Percentiles rank a stretch among this genome's conserved stretches.
phyloP scores from a whole-genome alignment of 164 flowering plant species.

The Kingdonia uniflora region DNA sequence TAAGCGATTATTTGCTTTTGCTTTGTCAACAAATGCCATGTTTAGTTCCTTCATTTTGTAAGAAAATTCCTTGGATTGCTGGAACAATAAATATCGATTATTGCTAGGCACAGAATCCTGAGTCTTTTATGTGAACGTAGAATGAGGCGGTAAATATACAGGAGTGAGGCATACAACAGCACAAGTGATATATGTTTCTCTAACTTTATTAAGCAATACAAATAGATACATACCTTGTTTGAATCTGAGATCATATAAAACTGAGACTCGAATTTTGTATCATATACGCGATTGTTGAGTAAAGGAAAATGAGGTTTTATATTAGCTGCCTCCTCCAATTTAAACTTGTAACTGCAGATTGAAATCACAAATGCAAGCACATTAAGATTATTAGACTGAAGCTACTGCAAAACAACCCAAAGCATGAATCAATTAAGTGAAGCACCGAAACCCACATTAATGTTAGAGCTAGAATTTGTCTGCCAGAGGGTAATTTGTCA shows the following conservation, averaged over 20 bases:
- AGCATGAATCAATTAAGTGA: not conserved
- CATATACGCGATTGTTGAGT: slow-evolving; percentile 85
- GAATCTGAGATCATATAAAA: slow-evolving; percentile 89
- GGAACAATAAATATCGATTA: too few relatives aligned
- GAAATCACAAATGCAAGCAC: slow-evolving; percentile 8
- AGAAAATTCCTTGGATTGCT: too few relatives aligned
- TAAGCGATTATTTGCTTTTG: too few relatives aligned
- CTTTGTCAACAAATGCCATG: too few relatives aligned
- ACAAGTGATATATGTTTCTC: too few relatives aligned
- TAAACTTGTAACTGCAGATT: slow-evolving; percentile 81
- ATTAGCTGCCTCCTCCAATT: slow-evolving; percentile 82
- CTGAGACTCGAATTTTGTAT: slow-evolving; percentile 91
- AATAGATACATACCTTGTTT: slow-evolving; percentile 60
- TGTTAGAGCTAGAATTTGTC: slow-evolving; percentile 70
- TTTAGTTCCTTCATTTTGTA: too few relatives aligned
- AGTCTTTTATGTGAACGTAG: too few relatives aligned
- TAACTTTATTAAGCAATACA: too few relatives aligned
- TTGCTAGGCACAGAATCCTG: too few relatives aligned
- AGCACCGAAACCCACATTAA: slow-evolving; percentile 42
- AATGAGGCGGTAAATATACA: too few relatives aligned
- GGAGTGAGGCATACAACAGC: too few relatives aligned
- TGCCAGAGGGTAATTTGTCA: slow-evolving; percentile 84
- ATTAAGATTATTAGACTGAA: not conserved
- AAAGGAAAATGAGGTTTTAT: slow-evolving; percentile 81
- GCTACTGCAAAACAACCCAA: slow-evolving; percentile 1